A percentile compares a stretch with the other conserved stretches of the same genome.
phyloP scores from a whole-genome alignment of 1,284 basidiomycete species.

The Ganoderma sp. region DNA sequence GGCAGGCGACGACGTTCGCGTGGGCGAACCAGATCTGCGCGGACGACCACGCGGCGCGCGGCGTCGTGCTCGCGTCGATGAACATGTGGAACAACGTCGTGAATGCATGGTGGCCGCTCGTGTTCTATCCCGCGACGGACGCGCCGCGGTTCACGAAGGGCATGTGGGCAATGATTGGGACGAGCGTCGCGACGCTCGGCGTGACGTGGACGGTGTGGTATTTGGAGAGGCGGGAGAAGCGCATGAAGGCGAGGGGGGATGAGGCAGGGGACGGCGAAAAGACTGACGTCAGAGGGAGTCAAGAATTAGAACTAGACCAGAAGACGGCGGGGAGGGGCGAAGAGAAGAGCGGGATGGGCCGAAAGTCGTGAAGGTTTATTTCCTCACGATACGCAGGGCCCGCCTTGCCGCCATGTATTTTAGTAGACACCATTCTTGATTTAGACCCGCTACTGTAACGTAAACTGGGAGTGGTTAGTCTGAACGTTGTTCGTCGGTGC shows the following conservation, averaged over 20 bases:
- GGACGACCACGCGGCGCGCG: constrained; percentile 70
- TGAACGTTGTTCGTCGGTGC: background rate
- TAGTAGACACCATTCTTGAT: background rate
- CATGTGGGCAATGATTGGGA: constrained; percentile 70
- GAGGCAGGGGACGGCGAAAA: constrained; percentile 10
- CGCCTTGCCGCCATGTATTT: background rate
- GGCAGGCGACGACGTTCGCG: constrained; percentile 74
- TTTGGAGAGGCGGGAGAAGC: constrained; percentile 54
- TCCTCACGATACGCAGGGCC: background rate
- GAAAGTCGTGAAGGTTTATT: background rate
- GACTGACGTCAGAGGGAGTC: background rate
- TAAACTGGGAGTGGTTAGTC: background rate
- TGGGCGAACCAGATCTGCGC: constrained; percentile 77
- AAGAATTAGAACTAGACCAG: constrained; percentile 13
- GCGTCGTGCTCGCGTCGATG: constrained; percentile 72
- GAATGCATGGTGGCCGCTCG: constrained; percentile 74
- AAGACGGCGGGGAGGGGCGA: constrained; percentile 8
- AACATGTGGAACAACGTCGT: constrained; percentile 77
- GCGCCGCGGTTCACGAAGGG: constrained; percentile 67
- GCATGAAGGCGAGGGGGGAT: constrained; percentile 6
- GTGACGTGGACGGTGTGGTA: constrained; percentile 64
- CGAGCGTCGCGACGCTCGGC: constrained; percentile 57
- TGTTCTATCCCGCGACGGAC: constrained; percentile 72
- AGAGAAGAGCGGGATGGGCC: constrained; percentile 18
- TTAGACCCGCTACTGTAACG: background rate